phyloP scores from a whole-genome alignment of 306 rosid genomes.

The Nissolia schottii region DNA sequence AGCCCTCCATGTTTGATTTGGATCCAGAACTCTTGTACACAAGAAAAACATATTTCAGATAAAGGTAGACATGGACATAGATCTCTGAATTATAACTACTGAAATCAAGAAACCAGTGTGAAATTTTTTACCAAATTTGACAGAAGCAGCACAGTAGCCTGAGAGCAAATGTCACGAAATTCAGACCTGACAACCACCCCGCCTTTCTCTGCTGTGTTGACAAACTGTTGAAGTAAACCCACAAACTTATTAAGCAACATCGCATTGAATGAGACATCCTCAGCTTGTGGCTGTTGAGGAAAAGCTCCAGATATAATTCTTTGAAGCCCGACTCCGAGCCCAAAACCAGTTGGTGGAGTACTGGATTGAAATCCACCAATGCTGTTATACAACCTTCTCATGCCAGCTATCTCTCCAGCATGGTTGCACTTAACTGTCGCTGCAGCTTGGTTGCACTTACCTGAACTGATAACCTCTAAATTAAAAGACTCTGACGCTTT shows the following conservation, averaged over 20 bases:
- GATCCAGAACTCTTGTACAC: slow-evolving; percentile 78
- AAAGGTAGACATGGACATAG: slow-evolving; percentile 17
- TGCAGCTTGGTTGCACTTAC: slow-evolving; percentile 84
- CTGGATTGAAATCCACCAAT: slow-evolving; percentile 89
- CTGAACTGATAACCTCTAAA: slow-evolving; percentile 94
- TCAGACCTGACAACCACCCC: slow-evolving; percentile 78
- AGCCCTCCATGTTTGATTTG: slow-evolving; percentile 82
- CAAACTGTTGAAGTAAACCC: slow-evolving; percentile 87
- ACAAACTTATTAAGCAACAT: slow-evolving; percentile 86
- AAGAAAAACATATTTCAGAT: slow-evolving; percentile 32
- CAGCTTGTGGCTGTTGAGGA: slow-evolving; percentile 73
- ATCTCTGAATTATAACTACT: slow-evolving; percentile 7
- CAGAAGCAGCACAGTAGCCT: slow-evolving; percentile 91
- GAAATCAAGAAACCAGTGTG: slow-evolving; percentile 8
- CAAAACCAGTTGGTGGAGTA: slow-evolving; percentile 61
- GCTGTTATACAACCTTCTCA: slow-evolving; percentile 96
- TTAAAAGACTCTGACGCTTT: slow-evolving; percentile 85
- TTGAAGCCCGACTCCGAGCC: slow-evolving; percentile 83
- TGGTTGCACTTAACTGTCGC: slow-evolving; percentile 96
- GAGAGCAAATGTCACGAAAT: slow-evolving; percentile 94
- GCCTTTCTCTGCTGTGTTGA: slow-evolving; percentile 85
- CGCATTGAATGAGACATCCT: slow-evolving; percentile 81
- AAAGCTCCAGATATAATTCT: slow-evolving; percentile 91
- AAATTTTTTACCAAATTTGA: slow-evolving; percentile 75
- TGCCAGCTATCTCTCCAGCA: slow-evolving; percentile 97